Evolutionary conservation across 768 basidiomycete genomes (phyloP).

Genomic region (Xanthoconium purpureum): DNA sequence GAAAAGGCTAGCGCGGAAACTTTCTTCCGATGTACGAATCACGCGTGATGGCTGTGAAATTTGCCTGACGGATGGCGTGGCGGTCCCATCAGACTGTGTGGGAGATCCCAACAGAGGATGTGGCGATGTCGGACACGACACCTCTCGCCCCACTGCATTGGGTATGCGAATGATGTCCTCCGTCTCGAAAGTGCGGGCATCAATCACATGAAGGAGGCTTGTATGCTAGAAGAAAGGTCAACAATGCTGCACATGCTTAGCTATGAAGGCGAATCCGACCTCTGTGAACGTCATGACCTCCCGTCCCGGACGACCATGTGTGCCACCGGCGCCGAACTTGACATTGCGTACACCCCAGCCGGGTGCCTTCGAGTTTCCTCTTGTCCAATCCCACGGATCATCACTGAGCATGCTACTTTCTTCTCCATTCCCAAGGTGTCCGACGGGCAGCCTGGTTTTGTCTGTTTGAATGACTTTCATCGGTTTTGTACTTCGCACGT

Average conservation of each 20-base stretch:
- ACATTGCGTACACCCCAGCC: conserved; percentile 85
- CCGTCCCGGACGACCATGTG: conserved; percentile 44
- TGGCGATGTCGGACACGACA: conserved; percentile 10
- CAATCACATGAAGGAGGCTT: conserved; percentile 75
- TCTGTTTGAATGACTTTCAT: conserved; percentile 65
- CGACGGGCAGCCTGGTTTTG: conserved; percentile 31
- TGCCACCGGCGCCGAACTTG: conserved; percentile 72
- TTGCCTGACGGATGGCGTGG: conserved; percentile 16
- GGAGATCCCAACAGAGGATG: conserved; percentile 11
- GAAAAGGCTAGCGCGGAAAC: conserved; percentile 42
- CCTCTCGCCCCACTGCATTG: conserved; percentile 26
- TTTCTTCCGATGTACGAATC: conserved; percentile 54
- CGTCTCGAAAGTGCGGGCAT: conserved; percentile 81
- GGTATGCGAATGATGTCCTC: conserved; percentile 68
- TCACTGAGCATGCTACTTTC: conserved; percentile 56
- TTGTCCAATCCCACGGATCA: conserved; percentile 67
- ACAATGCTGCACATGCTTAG: background rate
- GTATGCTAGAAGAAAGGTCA: conserved; percentile 58
- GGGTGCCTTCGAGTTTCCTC: conserved; percentile 55
- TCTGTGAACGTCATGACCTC: conserved; percentile 91
- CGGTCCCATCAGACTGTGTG: conserved; percentile 10
- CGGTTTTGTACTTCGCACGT: conserved; percentile 70
- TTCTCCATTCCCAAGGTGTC: conserved; percentile 36
- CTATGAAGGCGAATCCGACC: conserved; percentile 42
- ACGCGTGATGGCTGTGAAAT: conserved; percentile 31